Percentiles rank a stretch among this genome's conserved stretches.
Evolutionary conservation across 805 yeast genomes (phyloP).

Genomic region (Trichomonascus vanleenenianus): DNA sequence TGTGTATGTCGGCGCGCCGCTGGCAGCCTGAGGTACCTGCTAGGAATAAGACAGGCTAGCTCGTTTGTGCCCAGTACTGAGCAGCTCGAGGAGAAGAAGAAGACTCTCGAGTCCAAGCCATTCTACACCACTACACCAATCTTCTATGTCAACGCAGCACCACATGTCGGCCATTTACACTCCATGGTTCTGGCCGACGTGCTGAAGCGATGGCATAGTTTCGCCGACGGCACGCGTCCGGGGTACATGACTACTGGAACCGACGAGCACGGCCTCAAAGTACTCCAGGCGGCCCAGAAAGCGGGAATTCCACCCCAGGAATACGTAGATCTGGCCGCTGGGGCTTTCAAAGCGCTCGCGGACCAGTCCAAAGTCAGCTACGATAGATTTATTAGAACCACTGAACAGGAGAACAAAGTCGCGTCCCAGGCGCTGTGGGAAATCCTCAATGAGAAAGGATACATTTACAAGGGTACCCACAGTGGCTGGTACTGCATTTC

Average conservation of each 20-base stretch:
- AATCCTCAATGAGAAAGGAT: slow-evolving; percentile 47
- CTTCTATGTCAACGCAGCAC: slow-evolving; percentile 91
- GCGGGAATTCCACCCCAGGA: slow-evolving; percentile 47
- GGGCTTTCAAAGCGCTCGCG: slow-evolving; percentile 60
- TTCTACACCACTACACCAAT: slow-evolving; percentile 80
- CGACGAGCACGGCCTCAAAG: slow-evolving; percentile 94
- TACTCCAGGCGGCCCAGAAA: slow-evolving; percentile 71
- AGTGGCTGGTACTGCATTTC: slow-evolving; percentile 92
- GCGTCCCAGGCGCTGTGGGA: slow-evolving; percentile 71
- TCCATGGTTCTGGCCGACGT: slow-evolving; percentile 81
- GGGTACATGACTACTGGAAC: slow-evolving; percentile 73
- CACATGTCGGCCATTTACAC: slow-evolving; percentile 90
- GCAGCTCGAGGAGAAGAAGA: neutral
- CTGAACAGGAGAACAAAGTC: slow-evolving; percentile 67
- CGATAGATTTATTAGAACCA: slow-evolving; percentile 82
- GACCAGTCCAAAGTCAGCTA: slow-evolving; percentile 46
- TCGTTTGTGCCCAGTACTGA: no score
- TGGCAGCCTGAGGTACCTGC: no score
- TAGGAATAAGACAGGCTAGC: no score
- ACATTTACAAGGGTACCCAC: slow-evolving; percentile 75
- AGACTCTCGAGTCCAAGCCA: slow-evolving; percentile 16
- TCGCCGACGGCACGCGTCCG: slow-evolving; percentile 19
- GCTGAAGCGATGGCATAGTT: slow-evolving; percentile 59
- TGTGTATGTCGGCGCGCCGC: no score
- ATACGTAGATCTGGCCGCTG: slow-evolving; percentile 65